Evolutionary conservation across 106 monocot genomes (phyloP).

Genomic region (Allium cepa): DNA sequence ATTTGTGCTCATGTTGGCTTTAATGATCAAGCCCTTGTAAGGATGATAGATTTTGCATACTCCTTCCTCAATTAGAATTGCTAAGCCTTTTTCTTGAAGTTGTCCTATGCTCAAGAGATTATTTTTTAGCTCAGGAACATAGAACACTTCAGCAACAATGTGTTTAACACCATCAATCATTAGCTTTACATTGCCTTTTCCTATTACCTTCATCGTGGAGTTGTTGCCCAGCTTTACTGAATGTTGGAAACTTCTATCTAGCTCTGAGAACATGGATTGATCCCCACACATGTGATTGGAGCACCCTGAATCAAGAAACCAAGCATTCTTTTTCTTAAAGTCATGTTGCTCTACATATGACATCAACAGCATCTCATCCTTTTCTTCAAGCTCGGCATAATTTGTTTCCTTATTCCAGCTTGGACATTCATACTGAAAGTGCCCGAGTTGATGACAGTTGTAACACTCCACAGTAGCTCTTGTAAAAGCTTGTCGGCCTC

Average conservation of each 20-base stretch:
- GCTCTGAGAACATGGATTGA: not conserved
- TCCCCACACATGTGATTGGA: not conserved
- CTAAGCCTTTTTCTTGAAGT: not conserved
- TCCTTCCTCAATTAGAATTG: not conserved
- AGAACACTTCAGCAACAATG: not conserved
- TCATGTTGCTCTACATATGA: not conserved
- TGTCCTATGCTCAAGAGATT: not conserved
- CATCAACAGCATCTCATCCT: not conserved
- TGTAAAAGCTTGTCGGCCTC: not conserved
- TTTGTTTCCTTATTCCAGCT: not conserved
- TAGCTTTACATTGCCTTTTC: not conserved
- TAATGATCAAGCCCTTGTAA: not conserved
- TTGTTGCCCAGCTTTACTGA: too few species aligned
- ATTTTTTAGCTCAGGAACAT: too few species aligned
- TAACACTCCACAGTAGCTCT: not conserved
- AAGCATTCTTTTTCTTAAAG: not conserved
- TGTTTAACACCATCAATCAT: not conserved
- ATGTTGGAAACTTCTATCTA: not conserved
- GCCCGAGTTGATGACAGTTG: not conserved
- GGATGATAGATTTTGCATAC: conserved; percentile 1
- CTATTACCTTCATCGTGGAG: not conserved
- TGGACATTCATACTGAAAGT: not conserved
- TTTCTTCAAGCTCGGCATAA: not conserved
- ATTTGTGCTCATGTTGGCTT: not conserved
- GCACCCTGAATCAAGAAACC: not conserved